Evolutionary conservation across 768 basidiomycete genomes (phyloP), one percentile per base, ranked within the genome.

Genomic region (Suillus bovinus): DNA sequence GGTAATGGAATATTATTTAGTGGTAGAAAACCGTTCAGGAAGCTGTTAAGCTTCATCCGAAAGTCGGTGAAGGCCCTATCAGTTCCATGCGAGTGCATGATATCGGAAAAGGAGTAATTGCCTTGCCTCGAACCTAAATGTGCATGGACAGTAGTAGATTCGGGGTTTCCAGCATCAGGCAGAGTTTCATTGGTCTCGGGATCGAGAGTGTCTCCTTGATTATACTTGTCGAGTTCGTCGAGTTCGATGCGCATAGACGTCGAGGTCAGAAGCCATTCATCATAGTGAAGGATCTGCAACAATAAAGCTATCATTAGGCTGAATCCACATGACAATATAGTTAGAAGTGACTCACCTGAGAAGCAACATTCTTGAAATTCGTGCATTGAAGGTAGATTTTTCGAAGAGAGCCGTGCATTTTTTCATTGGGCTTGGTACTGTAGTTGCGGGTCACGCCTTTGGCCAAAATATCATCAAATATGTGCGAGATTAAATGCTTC

Each of bases 351-450:
- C n/a, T n/a, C n/a, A 77, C 77, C 69, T 78, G 77, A 0, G 54
- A 44, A 0, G 68, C 74, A 27, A 76, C 67, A 57, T 78, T 58
- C 56, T 75, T 76, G 63, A 74, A 75, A 58, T 80, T 80, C 2
- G 78, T 76, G 11, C 65, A 64, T 1, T n/a, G 42, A 10, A 63
- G 66, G n/a, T n/a, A n/a, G n/a, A n/a, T n/a, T n/a, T n/a, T n/a
- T n/a, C n/a, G n/a, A n/a, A n/a, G n/a, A n/a, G n/a, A n/a, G n/a
- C n/a, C n/a, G n/a, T n/a, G n/a, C n/a, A n/a, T n/a, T n/a, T n/a
- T n/a, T n/a, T n/a, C n/a, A n/a, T n/a, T n/a, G n/a, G n/a, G n/a
- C n/a, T n/a, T n/a, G n/a, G n/a, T n/a, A n/a, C n/a, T n/a, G n/a
- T n/a, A n/a, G n/a, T n/a, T n/a, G n/a, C n/a, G n/a, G n/a, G n/a